phyloP scores from a whole-genome alignment of 2,329 filamentous ascomycete species.

The Rachicladosporium sp. region DNA sequence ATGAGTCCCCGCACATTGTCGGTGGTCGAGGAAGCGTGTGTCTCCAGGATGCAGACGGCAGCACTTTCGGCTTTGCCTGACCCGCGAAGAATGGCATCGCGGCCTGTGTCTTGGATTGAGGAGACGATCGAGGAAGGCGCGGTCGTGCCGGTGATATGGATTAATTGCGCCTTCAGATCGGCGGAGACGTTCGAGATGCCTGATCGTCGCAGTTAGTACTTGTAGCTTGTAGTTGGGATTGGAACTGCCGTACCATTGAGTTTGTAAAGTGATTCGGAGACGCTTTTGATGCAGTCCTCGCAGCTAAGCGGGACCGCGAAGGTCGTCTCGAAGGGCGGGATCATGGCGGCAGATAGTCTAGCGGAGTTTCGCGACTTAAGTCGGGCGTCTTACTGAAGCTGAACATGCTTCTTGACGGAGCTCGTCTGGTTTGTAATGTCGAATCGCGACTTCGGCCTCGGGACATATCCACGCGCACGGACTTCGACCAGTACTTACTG shows the following conservation, averaged over 20 bases:
- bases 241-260: constrained; percentile 44
- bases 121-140: constrained; percentile 84
- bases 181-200: constrained; percentile 76
- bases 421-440: too few relatives aligned
- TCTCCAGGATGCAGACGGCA: constrained; percentile 93
- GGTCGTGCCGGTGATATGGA: constrained; percentile 79
- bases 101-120: constrained; percentile 77
- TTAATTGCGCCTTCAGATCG: constrained; percentile 68
- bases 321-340: constrained; percentile 54
- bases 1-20: constrained; percentile 73
- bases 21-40: constrained; percentile 48
- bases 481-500: too few relatives aligned
- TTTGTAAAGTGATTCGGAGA: constrained; percentile 66
- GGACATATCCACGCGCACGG: too few relatives aligned
- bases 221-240: too few relatives aligned
- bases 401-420: too few relatives aligned
- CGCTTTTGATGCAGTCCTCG: constrained; percentile 74
- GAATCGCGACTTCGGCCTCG: too few relatives aligned
- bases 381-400: too few relatives aligned
- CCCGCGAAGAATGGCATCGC: constrained; percentile 87
- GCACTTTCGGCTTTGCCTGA: constrained; percentile 72
- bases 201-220: constrained; percentile 16
- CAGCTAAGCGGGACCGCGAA: constrained; percentile 93
- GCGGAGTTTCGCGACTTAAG: too few relatives aligned
- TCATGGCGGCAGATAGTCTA: constrained; percentile 12